These are phyloP conservation scores for Coemansia sp. DNA, from an alignment of 192 early-diverging fungal species.

Conservation along the genomic window DNA sequence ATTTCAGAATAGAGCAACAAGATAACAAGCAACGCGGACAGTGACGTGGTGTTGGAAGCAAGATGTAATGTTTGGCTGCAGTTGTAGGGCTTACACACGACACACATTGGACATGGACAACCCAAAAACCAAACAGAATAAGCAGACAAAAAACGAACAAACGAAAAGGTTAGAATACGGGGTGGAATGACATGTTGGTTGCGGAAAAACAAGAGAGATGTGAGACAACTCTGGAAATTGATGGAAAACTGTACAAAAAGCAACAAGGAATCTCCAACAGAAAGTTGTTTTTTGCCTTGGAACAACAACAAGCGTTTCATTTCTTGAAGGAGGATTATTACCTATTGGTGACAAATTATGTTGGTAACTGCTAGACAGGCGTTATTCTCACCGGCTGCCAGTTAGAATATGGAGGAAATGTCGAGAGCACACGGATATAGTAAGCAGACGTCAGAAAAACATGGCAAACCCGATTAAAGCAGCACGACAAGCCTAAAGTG, in stretches of 20 bases:
- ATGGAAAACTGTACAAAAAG: no score
- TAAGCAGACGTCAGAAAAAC: not conserved
- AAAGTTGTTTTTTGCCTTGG: no score
- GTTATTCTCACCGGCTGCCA: not conserved
- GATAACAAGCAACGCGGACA: not conserved
- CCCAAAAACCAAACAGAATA: not conserved
- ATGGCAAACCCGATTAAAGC: not conserved
- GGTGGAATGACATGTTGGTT: no score
- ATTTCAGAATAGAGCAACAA: not conserved
- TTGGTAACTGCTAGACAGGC: no score
- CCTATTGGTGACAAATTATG: not conserved
- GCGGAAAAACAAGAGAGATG: no score
- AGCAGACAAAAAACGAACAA: not conserved
- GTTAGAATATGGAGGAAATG: not conserved
- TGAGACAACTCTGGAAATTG: no score
- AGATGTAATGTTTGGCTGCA: not conserved
- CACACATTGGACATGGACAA: not conserved
- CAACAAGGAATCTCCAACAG: no score
- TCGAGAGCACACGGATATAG: not conserved
- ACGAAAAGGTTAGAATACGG: not conserved
- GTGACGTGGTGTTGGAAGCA: not conserved
- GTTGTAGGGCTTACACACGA: not conserved
- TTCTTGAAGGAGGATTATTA: not conserved
- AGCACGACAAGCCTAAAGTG: not conserved
- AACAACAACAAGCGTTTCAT: no score